These are phyloP conservation scores for Fusarium falciforme DNA, from an alignment of 2,329 filamentous ascomycete genomes.

Conservation along the genomic window DNA sequence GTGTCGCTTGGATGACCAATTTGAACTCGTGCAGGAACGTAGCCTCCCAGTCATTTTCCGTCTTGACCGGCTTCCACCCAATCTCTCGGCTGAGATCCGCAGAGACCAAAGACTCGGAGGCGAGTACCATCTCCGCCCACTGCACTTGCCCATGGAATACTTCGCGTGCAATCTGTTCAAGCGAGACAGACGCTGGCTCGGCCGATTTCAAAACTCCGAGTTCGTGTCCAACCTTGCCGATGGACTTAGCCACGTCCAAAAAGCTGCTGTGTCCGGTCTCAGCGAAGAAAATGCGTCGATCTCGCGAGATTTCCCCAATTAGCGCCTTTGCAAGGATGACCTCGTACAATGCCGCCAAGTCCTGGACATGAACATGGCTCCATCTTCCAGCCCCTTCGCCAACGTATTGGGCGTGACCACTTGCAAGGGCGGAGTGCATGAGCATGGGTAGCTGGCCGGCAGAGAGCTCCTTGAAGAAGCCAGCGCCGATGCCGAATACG, in stretches of 20 bases:
- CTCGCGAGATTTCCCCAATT: conserved; percentile 47
- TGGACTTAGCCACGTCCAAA: conserved; percentile 50
- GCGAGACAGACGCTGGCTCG: conserved; percentile 39
- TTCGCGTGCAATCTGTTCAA: conserved; percentile 42
- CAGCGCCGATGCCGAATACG: conserved; percentile 59
- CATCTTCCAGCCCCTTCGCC: conserved; percentile 52
- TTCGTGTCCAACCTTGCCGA: conserved; percentile 48
- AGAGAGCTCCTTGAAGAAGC: conserved; percentile 53
- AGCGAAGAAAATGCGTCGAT: conserved; percentile 54
- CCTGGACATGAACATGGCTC: conserved; percentile 59
- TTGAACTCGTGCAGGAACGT: conserved; percentile 36
- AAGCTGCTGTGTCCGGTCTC: conserved; percentile 54
- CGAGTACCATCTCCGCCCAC: conserved; percentile 50
- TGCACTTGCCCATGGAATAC: conserved; percentile 33
- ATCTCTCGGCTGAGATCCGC: conserved; percentile 41
- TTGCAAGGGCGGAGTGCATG: conserved; percentile 45
- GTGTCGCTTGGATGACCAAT: background rate
- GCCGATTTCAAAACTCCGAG: conserved; percentile 46
- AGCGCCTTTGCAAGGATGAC: conserved; percentile 48
- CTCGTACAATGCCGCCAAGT: conserved; percentile 56
- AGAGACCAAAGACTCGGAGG: conserved; percentile 39
- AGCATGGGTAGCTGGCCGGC: conserved; percentile 52
- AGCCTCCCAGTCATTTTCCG: conserved; percentile 40
- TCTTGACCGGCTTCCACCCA: conserved; percentile 49
- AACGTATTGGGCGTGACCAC: conserved; percentile 38